Percentiles rank a stretch among this genome's conserved stretches.
Conservation (phyloP, 2,329 filamentous ascomycete species). For the Colletotrichum eleusines region DNA sequence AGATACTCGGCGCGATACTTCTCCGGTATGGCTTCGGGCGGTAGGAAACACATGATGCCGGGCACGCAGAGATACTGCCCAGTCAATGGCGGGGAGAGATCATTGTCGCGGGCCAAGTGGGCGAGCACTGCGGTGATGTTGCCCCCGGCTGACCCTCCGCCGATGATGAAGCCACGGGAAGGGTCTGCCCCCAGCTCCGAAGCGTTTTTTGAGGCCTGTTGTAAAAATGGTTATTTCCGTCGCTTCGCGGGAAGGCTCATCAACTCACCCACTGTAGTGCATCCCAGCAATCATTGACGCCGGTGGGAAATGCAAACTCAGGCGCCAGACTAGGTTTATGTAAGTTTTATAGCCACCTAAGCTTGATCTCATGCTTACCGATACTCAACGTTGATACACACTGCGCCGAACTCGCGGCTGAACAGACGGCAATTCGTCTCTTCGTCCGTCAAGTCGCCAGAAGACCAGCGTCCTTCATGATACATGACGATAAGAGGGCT, state of each 20-base stretch:
- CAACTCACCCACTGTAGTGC: constrained; percentile 48
- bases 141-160: constrained; percentile 63
- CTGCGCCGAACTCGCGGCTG: constrained; percentile 19
- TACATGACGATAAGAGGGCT: constrained; percentile 52
- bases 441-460: constrained; percentile 31
- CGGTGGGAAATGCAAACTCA: constrained; percentile 60
- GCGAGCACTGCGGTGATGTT: constrained; percentile 62
- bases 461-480: constrained; percentile 32
- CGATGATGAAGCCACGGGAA: constrained; percentile 59
- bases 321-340: too few species aligned
- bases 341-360: too few species aligned
- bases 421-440: constrained; percentile 33
- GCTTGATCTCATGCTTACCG: constrained; percentile 46
- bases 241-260: too few species aligned
- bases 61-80: constrained; percentile 46
- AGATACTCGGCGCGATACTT: constrained; percentile 32
- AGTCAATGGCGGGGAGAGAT: constrained; percentile 56
- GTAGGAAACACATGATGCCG: constrained; percentile 24
- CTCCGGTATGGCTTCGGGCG: constrained; percentile 22
- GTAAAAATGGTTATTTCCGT: too few species aligned
- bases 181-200: constrained; percentile 55
- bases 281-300: constrained; percentile 61
- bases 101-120: constrained; percentile 54
- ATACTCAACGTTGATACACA: constrained; percentile 61
- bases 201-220: too few species aligned